Evolutionary conservation across 192 early-diverging fungal species (phyloP).

Genomic region (Linnemannia zychae): DNA sequence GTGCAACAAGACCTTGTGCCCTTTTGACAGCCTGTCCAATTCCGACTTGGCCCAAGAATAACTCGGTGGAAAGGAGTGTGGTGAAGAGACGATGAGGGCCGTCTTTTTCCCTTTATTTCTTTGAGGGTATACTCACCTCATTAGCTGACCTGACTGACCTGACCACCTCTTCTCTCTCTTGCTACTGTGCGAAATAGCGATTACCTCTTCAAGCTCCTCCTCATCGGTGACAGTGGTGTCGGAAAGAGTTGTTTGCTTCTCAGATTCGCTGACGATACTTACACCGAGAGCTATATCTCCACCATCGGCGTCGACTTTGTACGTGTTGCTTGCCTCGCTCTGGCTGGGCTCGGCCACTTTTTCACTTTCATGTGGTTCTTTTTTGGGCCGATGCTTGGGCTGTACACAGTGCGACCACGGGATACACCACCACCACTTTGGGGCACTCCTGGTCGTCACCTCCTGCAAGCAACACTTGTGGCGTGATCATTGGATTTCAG

Average conservation of each 20-base stretch:
- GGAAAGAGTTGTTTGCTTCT: constrained; percentile 98
- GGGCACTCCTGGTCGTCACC: background rate
- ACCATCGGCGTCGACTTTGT: constrained; percentile 99
- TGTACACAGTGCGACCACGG: background rate
- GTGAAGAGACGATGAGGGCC: background rate
- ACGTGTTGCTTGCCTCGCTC: constrained; percentile 34
- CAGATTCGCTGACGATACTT: constrained; percentile 98
- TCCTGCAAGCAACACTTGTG: background rate
- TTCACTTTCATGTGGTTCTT: background rate
- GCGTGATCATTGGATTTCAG: background rate
- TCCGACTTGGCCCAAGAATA: background rate
- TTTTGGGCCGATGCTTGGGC: background rate
- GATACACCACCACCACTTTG: background rate
- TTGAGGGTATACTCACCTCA: background rate
- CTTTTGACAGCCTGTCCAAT: background rate
- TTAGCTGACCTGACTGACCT: constrained; percentile 12
- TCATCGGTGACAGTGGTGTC: constrained; percentile 98
- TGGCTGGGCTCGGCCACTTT: background rate
- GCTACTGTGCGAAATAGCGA: constrained; percentile 73
- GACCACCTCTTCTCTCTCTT: background rate
- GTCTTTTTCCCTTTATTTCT: background rate
- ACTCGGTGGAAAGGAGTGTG: background rate
- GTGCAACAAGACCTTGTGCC: background rate
- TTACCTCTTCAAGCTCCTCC: constrained; percentile 98
- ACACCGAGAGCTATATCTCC: constrained; percentile 98